A percentile compares a stretch with the other conserved stretches of the same genome.
These are phyloP conservation scores for Whalleya microplaca DNA, from an alignment of 2,329 filamentous ascomycete genomes.

Conservation along the genomic window DNA sequence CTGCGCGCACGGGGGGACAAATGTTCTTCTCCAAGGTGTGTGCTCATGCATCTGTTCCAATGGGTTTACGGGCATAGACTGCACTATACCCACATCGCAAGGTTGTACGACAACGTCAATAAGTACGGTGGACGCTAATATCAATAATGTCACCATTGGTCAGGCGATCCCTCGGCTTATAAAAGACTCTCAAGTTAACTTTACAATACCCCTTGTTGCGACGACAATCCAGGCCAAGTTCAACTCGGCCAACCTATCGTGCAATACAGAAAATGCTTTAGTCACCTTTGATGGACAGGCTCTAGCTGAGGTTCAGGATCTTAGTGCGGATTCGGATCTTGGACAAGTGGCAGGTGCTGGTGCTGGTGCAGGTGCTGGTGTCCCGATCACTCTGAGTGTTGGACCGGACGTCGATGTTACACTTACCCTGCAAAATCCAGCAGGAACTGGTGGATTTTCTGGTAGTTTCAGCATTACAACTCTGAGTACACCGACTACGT, in stretches of 20 bases:
- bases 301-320: constrained; percentile 32
- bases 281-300: constrained; percentile 75
- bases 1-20: constrained; percentile 82
- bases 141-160: constrained; percentile 77
- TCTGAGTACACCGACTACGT: constrained; percentile 24
- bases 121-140: constrained; percentile 45
- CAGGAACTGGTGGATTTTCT: constrained; percentile 22
- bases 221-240: constrained; percentile 75
- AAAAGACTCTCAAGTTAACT: constrained; percentile 65
- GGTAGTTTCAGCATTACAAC: constrained; percentile 30
- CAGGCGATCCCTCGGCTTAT: constrained; percentile 77
- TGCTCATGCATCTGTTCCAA: constrained; percentile 91
- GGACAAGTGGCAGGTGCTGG: constrained; percentile 16
- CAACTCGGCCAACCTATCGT: constrained; percentile 75
- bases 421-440: constrained; percentile 33
- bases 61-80: constrained; percentile 72
- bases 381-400: constrained; percentile 39
- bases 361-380: constrained; percentile 33
- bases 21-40: constrained; percentile 65
- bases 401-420: constrained; percentile 39
- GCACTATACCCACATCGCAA: constrained; percentile 49
- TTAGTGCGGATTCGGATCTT: constrained; percentile 24
- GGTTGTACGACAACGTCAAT: constrained; percentile 57
- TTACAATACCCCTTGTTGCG: constrained; percentile 74
- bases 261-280: constrained; percentile 82